Evolutionary conservation across 139 green algal species (phyloP), one percentile per base, ranked within the genome.

Genomic region (Chlorokybus atmophyticus): DNA sequence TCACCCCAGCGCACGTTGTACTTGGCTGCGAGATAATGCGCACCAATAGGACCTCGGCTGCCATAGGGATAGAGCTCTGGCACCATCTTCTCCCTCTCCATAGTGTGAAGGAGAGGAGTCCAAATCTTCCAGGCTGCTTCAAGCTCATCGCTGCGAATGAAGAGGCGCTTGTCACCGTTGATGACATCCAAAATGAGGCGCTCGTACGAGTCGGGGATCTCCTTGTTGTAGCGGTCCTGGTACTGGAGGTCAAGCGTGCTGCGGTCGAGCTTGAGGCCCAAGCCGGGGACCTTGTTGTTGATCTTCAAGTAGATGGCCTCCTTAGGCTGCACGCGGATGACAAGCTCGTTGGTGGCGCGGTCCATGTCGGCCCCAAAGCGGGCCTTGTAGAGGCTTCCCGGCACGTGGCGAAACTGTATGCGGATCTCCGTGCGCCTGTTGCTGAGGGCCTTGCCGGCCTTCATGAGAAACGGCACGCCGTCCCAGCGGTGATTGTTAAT

Each of bases 231-330:
- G 10, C 63, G 57, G 50, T 55, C 55, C 40, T 80, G 74, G 77
- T 97, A 99, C 29, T 82, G 78, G 31, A 99, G 81, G 80, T 99
- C 86, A 32, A 99, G 81, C 27, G 82, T 79, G 14, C 76, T 93
- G 29, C 74, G 78, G 65, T 94, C 89, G 28, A 99, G 73, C 8
- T 74, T 74, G 68, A 97, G 58, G 24, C 91, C 91, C 32, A 99
- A 73, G 10, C 92, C 92, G n/a, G 92, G 92, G 26, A 97, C 75
- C 83, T 99, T 99, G 84, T 95, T 98, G 79, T 95, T 98, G 75
- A 99, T 87, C 69, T 94, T 95, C 32, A 99, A 70, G 74, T 96
- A 97, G 64, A 99, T 97, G 19, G 76, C 75, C 76, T 99, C 92
- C 58, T 97, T 76, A 6, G 92, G 92, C 77, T 99, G 92, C 64